Evolutionary conservation across 345 rosid species (phyloP).

Genomic region (Chamaenerion angustifolium): DNA sequence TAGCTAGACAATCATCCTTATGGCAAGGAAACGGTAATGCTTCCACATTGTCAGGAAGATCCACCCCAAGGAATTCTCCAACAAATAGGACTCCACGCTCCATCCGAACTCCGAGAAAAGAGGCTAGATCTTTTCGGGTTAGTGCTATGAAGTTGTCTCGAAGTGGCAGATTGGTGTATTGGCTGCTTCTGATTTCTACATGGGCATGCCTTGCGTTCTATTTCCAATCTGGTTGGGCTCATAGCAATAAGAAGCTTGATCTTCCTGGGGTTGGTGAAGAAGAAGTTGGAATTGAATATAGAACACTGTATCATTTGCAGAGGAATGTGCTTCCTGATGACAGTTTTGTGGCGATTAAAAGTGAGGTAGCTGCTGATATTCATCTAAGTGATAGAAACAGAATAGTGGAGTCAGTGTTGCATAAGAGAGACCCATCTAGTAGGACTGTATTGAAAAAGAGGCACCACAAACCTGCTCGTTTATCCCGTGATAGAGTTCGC

Average conservation of each 20-base stretch:
- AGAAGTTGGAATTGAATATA: constrained; percentile 4
- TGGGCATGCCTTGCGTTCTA: constrained; percentile 87
- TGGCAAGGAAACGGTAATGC: constrained; percentile 35
- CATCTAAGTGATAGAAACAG: too few relatives aligned
- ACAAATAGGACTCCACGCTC: constrained; percentile 39
- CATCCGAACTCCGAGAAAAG: constrained; percentile 67
- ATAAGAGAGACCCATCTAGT: constrained; percentile 6
- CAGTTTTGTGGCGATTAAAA: constrained; percentile 21
- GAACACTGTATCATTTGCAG: too few relatives aligned
- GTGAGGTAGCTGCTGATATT: constrained; percentile 16
- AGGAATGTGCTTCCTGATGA: constrained; percentile 16
- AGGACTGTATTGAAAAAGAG: constrained; percentile 5
- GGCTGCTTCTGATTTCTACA: constrained; percentile 79
- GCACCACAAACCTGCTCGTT: background rate
- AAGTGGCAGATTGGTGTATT: constrained; percentile 50
- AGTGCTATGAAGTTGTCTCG: constrained; percentile 42
- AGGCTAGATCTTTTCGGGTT: constrained; percentile 41
- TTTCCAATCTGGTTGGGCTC: constrained; percentile 88
- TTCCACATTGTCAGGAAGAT: constrained; percentile 50
- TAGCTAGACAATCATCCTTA: constrained; percentile 29
- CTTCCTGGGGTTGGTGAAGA: constrained; percentile 48
- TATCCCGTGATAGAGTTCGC: constrained; percentile 14
- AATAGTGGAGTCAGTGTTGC: too few relatives aligned
- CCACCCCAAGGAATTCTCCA: constrained; percentile 56
- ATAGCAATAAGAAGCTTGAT: constrained; percentile 38